Evolutionary conservation across 2,329 filamentous ascomycete genomes (phyloP).

Genomic region (Fusarium albidum): DNA sequence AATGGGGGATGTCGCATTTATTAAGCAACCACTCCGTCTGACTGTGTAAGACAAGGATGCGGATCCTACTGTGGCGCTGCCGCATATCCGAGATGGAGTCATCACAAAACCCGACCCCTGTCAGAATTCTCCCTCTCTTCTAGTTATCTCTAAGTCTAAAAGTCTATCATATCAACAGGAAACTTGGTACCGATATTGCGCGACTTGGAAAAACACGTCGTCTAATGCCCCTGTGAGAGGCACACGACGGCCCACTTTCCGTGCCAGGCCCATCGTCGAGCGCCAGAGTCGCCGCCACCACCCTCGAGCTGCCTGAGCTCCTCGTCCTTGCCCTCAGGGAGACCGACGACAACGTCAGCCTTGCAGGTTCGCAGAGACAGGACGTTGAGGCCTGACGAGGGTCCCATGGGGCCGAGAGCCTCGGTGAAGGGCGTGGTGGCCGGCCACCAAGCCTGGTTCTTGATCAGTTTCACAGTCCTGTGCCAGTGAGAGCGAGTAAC

Average conservation of each 20-base stretch:
- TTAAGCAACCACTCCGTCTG: too few species aligned
- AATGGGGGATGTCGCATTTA: background rate
- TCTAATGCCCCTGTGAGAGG: constrained; percentile 46
- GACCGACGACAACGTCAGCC: constrained; percentile 91
- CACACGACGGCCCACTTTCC: constrained; percentile 96
- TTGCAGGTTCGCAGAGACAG: constrained; percentile 94
- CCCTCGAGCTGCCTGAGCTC: constrained; percentile 72
- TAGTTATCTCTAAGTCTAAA: constrained; percentile 24
- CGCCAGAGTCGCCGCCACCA: constrained; percentile 74
- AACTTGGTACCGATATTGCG: background rate
- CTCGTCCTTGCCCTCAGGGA: constrained; percentile 85
- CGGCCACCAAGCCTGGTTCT: constrained; percentile 68
- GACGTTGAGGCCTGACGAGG: constrained; percentile 81
- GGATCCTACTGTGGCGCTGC: constrained; percentile 5
- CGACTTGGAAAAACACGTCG: constrained; percentile 1
- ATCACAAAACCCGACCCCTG: background rate
- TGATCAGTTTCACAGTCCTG: constrained; percentile 13
- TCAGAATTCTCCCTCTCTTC: background rate
- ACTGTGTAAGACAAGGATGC: background rate
- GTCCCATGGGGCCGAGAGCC: constrained; percentile 86
- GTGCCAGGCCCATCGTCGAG: constrained; percentile 91
- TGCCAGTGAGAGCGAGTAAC: constrained; percentile 37
- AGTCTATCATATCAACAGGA: constrained; percentile 22
- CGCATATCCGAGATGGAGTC: constrained; percentile 10
- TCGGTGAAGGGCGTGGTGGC: constrained; percentile 85